Evolutionary conservation across 176 grass and related monocot genomes (phyloP), one percentile per base, ranked within the genome.

Genomic region (Olyra latifolia): DNA sequence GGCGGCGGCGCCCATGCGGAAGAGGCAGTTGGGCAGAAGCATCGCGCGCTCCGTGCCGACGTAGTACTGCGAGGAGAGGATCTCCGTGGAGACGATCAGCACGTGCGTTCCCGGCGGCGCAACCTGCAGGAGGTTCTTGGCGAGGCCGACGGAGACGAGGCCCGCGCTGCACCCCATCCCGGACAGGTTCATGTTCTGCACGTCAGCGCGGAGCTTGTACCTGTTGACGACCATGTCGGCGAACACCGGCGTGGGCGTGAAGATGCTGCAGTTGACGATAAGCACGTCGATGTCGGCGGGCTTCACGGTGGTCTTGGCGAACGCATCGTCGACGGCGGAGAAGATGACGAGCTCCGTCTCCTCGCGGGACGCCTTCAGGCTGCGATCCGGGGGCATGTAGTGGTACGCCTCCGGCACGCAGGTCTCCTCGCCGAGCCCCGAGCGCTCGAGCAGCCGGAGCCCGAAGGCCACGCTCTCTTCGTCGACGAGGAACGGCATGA

Each of bases 21-120:
- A 91, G 53, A 88, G 74, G 62, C 85, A 87, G 82, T 91, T 91
- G 71, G 78, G 81, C 0, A 92, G 64, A 41, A 92, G 85, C 89
- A 81, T 92, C 19, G 65, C 59, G 29, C 77, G 88, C 48, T 91
- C 80, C 2, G 9, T 87, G 40, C 88, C 88, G 5, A 86, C 68
- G 68, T 91, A 91, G 79, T 77, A 89, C 40, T 84, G 82, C 12
- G 77, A 84, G 10, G 86, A 84, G 10, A 89, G 67, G 58, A 86
- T 88, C 74, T 92, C 90, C 1, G 86, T 89, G 49, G 85, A 89
- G 9, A 89, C 58, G 38, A 92, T 72, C 14, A 92, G 53, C 25
- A 80, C 84, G 57, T 74, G 25, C 3, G 84, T 66, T 25, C 68
- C 76, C 1, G 24, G 58, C 2, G 57, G 82, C 58, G 55, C 50